A percentile compares a stretch with the other conserved stretches of the same genome.
These are phyloP conservation scores for Phytophthora cryptogea DNA, from an alignment of 352 stramenopile genomes.

Conservation along the genomic window DNA sequence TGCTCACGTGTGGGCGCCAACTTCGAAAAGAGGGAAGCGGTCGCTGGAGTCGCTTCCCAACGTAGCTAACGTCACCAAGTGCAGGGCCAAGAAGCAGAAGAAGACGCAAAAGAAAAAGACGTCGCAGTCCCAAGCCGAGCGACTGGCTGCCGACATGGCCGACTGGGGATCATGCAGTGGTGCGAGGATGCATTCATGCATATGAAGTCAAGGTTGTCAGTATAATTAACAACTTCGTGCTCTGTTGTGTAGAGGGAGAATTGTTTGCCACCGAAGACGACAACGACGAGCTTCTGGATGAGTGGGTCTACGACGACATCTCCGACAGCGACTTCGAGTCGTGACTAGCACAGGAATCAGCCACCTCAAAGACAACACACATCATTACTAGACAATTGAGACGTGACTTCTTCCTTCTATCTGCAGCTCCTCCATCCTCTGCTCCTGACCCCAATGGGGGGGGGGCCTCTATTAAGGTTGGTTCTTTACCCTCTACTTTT, in stretches of 20 bases:
- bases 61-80: not conserved
- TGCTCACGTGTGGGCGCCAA: constrained; percentile 34
- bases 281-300: constrained; percentile 19
- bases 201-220: not conserved
- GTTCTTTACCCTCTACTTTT: constrained; percentile 11
- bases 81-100: constrained; percentile 27
- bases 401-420: not conserved
- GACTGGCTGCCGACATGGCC: constrained; percentile 51
- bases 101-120: constrained; percentile 14
- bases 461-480: constrained; percentile 9
- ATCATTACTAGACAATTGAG: not conserved
- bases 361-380: not conserved
- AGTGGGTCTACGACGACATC: constrained; percentile 66
- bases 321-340: constrained; percentile 69
- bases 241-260: constrained; percentile 31
- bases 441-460: not conserved
- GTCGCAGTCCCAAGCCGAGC: constrained; percentile 19
- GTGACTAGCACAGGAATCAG: constrained; percentile 3
- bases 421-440: not conserved
- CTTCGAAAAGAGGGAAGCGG: constrained; percentile 2
- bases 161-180: constrained; percentile 74
- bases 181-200: constrained; percentile 11
- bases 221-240: not conserved
- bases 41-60: not conserved
- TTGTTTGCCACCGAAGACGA: constrained; percentile 29